Evolutionary conservation across 441 rosid species (phyloP).

Genomic region (Omphalea diandra): DNA sequence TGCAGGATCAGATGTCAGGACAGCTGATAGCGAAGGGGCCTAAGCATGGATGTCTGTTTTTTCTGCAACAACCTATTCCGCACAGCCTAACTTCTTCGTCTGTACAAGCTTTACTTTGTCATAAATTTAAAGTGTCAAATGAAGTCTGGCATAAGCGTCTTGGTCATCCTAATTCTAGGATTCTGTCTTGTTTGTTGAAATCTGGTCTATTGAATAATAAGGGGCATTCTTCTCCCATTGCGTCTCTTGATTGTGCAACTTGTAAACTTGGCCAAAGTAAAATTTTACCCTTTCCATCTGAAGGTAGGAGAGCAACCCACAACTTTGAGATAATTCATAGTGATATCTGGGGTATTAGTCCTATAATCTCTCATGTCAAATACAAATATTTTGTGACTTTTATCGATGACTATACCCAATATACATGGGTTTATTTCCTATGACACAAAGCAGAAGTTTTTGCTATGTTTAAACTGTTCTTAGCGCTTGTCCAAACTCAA

Average conservation of each 20-base stretch:
- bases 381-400: background rate
- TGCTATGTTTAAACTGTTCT: too few relatives aligned
- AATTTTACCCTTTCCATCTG: background rate
- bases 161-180: background rate
- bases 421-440: background rate
- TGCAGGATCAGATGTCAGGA: slow-evolving; percentile 4
- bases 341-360: background rate
- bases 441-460: background rate
- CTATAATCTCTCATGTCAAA: background rate
- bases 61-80: background rate
- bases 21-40: background rate
- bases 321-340: slow-evolving; percentile 11
- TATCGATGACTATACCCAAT: background rate
- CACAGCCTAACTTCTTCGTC: background rate
- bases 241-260: slow-evolving; percentile 11
- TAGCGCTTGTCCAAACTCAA: too few relatives aligned
- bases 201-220: background rate
- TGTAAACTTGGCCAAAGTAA: slow-evolving; percentile 20
- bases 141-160: background rate
- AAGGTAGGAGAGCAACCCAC: background rate
- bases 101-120: background rate
- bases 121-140: too few relatives aligned
- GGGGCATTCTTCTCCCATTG: background rate
- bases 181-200: background rate
- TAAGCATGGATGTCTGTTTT: background rate